Percentiles rank a stretch among this genome's conserved stretches.
Evolutionary conservation across 75 land plant genomes (phyloP).

Genomic region (Isoetes taiwanensis): DNA sequence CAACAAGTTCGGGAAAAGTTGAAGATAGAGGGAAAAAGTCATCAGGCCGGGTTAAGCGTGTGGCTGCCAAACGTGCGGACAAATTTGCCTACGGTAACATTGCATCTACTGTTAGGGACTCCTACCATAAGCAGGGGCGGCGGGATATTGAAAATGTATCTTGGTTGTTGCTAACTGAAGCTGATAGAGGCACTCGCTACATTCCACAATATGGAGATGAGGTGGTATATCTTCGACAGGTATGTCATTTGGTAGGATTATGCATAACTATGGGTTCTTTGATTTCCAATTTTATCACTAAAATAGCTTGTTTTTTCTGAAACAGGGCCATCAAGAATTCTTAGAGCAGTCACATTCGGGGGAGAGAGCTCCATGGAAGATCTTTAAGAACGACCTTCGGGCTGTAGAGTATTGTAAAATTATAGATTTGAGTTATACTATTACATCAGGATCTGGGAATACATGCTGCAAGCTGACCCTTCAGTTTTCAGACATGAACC

Average conservation of each 20-base stretch:
- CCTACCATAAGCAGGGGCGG: background rate
- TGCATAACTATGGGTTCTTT: background rate
- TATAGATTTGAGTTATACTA: slow-evolving; percentile 41
- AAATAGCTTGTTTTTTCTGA: background rate
- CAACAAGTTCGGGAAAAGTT: too few relatives aligned
- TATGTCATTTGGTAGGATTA: slow-evolving; percentile 11
- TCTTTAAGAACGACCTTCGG: slow-evolving; percentile 20
- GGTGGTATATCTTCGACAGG: slow-evolving; percentile 86
- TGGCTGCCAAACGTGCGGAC: background rate
- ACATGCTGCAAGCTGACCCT: slow-evolving; percentile 73
- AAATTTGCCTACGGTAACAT: background rate
- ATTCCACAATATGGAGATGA: slow-evolving; percentile 88
- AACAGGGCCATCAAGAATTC: slow-evolving; percentile 89
- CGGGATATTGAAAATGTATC: slow-evolving; percentile 15
- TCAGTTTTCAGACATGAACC: slow-evolving; percentile 39
- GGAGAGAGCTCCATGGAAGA: slow-evolving; percentile 59
- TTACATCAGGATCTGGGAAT: slow-evolving; percentile 64
- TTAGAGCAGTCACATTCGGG: slow-evolving; percentile 13
- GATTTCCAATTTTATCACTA: background rate
- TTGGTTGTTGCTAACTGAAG: slow-evolving; percentile 73
- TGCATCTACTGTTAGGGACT: too few relatives aligned
- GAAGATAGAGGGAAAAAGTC: background rate
- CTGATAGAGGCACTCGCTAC: slow-evolving; percentile 61
- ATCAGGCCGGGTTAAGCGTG: background rate
- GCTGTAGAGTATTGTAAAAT: slow-evolving; percentile 78